Percentiles rank a stretch among this genome's conserved stretches.
Evolutionary conservation across 805 yeast species (phyloP).

Genomic region (Phaffomyces thermotolerans): DNA sequence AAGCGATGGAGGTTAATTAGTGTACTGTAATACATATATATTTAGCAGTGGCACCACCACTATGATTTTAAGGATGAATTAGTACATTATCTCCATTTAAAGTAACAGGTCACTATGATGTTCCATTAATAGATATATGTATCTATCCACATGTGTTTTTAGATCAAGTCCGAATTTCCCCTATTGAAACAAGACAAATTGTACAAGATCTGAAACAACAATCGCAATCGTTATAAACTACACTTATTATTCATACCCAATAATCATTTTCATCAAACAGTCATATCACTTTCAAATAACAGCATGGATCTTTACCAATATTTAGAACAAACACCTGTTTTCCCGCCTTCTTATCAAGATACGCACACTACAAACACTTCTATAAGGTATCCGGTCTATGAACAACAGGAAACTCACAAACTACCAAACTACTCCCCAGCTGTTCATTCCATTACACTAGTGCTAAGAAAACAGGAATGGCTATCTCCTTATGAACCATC

Average conservation of each 20-base stretch:
- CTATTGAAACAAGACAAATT: not conserved
- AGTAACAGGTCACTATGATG: no score
- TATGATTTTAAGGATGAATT: no score
- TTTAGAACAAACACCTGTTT: constrained; percentile 11
- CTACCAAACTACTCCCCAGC: constrained; percentile 68
- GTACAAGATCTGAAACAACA: not conserved
- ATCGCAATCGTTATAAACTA: not conserved
- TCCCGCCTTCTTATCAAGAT: constrained; percentile 11
- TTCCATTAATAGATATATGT: no score
- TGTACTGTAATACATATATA: no score
- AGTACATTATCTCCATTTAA: no score
- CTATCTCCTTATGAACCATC: constrained; percentile 69
- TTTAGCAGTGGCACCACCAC: no score
- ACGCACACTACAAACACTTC: not conserved
- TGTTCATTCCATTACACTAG: constrained; percentile 48
- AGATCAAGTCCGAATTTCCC: not conserved
- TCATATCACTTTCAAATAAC: not conserved
- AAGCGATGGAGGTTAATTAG: no score
- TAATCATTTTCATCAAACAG: no score
- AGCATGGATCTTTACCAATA: constrained; percentile 14
- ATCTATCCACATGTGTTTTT: no score
- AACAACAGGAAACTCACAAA: constrained; percentile 17
- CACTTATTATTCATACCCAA: no score
- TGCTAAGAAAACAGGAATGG: constrained; percentile 68
- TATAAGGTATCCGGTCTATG: constrained; percentile 29